Evolutionary conservation across 441 rosid genomes (phyloP).

Genomic region (Corymbia calophylla): DNA sequence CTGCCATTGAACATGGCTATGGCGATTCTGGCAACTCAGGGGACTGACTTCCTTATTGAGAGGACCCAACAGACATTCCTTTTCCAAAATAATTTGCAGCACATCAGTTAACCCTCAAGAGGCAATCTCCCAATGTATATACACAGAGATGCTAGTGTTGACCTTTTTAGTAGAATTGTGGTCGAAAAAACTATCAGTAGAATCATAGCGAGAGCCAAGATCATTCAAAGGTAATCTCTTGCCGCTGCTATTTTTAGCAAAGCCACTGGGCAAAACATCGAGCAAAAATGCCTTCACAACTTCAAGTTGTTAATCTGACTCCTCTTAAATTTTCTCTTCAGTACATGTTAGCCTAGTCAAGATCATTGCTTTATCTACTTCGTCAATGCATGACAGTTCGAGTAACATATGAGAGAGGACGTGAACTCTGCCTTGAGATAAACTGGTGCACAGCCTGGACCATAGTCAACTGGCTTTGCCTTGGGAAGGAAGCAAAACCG

Average conservation of each 20-base stretch:
- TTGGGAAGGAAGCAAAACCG: slow-evolving; percentile 43
- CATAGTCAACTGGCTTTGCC: slow-evolving; percentile 31
- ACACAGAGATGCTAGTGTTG: background rate
- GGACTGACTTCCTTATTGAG: background rate
- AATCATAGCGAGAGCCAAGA: background rate
- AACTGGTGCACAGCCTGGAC: slow-evolving; percentile 44
- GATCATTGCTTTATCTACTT: background rate
- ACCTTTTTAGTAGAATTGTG: background rate
- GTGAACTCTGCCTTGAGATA: slow-evolving; percentile 31
- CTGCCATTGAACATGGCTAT: background rate
- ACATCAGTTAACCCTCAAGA: background rate
- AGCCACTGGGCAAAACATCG: background rate
- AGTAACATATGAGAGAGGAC: background rate
- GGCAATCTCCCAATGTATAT: background rate
- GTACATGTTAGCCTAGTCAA: background rate
- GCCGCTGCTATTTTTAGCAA: background rate
- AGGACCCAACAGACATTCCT: background rate
- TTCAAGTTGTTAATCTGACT: background rate
- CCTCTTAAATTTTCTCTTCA: background rate
- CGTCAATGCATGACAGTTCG: background rate
- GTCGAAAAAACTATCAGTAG: background rate
- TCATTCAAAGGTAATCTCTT: background rate
- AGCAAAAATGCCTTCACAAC: background rate
- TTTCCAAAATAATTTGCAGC: background rate
- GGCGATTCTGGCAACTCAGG: background rate